Conservation (phyloP, 2,329 filamentous ascomycete genomes). For the Pseudofabraea citricarpa region DNA sequence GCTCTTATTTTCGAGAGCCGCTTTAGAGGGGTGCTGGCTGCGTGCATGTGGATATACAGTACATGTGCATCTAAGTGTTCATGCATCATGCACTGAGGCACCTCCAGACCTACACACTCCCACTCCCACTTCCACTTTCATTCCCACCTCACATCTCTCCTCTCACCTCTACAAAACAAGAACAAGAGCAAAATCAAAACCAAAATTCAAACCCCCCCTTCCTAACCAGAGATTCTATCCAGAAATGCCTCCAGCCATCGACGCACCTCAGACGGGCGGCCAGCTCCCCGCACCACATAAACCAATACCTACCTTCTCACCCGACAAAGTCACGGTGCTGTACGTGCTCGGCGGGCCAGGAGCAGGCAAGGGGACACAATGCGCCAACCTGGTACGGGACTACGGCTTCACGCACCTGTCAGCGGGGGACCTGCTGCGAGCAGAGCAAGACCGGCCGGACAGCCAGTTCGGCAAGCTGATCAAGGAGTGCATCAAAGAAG, state of each 20-base stretch:
- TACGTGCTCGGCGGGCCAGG: constrained; percentile 96
- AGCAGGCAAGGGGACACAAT: constrained; percentile 95
- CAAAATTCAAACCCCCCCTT: constrained; percentile 1
- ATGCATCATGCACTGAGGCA: no score
- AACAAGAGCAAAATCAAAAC: no score
- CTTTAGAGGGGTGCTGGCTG: constrained; percentile 13
- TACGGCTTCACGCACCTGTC: constrained; percentile 92
- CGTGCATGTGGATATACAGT: no score
- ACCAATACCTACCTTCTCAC: constrained; percentile 64
- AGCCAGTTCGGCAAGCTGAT: constrained; percentile 91
- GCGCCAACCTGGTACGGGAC: constrained; percentile 77
- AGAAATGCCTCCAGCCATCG: constrained; percentile 34
- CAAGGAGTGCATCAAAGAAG: constrained; percentile 87
- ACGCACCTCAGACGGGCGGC: constrained; percentile 2
- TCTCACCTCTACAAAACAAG: no score
- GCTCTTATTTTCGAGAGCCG: constrained; percentile 18
- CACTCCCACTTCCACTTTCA: no score
- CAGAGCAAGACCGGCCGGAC: constrained; percentile 83
- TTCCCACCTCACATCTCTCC: no score
- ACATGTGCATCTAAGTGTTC: no score
- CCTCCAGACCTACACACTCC: no score
- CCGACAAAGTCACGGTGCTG: constrained; percentile 78
- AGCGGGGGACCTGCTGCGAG: constrained; percentile 87
- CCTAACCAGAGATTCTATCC: constrained; percentile 2
- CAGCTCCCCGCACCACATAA: constrained; percentile 47